Evolutionary conservation across 2,329 filamentous ascomycete species (phyloP), one percentile per base, ranked within the genome.

Genomic region (Cordyceps fumosorosea): DNA sequence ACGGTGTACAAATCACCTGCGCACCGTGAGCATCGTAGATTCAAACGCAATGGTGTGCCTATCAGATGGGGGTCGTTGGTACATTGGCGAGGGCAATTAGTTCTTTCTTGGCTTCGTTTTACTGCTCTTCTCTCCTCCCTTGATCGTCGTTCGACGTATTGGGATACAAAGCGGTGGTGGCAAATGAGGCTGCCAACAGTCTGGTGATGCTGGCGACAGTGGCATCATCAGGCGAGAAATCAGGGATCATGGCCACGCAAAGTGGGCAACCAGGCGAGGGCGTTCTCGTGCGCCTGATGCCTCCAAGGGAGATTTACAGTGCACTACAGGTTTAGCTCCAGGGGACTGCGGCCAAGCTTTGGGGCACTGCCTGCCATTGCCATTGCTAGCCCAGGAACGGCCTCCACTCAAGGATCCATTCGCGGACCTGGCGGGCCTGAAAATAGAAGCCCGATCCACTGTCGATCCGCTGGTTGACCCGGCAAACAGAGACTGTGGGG

Each of bases 391-490:
- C 24, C 50, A 60, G 57, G 48, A 12, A 60, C 57, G 0, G 50
- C 37, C 37, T 60, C 57, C 57, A 54, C 40, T 54, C 5, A 37
- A 51, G 11, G 56, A n/a, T 10, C 22, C 16, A 7, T 24, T 10
- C 16, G 48, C 56, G 22, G 56, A 45, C 56, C 45, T 40, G 32
- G 32, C 32, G 50, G 20, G n/a, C 29, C 56, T 44, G 56, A 51
- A 34, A 59, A 59, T 59, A 44, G 47, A 44, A 59, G 18, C 24
- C n/a, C 24, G 56, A 44, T 59, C 56, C 56, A 52, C 56, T 44
- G 56, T 44, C 24, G 56, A 44, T 59, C 56, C 56, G 42, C 56
- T 44, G 56, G 56, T 59, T 59, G 56, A 52, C 56, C 56, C 11
- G 56, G 47, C 47, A 44, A 59, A 59, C 22, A 29, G 22, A 22